phyloP scores from a whole-genome alignment of 805 yeast genomes.

The Starmerella powellii region DNA sequence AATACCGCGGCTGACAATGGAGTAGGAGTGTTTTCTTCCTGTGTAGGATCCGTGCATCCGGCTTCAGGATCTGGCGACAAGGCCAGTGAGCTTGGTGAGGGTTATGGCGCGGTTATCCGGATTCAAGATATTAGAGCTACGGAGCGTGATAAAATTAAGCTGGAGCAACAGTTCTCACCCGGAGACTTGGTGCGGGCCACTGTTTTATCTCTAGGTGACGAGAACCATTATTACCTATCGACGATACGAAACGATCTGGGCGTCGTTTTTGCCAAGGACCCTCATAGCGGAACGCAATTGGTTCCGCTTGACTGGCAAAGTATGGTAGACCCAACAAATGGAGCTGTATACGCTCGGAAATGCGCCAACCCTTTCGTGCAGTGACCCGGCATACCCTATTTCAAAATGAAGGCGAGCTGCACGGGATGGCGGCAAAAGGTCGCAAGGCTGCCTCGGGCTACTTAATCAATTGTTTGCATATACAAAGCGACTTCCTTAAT shows the following conservation, averaged over 20 bases:
- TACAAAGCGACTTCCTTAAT: too few species aligned
- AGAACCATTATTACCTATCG: constrained; percentile 73
- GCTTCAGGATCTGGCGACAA: constrained; percentile 33
- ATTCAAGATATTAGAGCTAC: constrained; percentile 83
- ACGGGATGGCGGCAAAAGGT: too few species aligned
- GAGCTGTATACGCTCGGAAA: constrained; percentile 65
- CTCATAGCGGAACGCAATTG: constrained; percentile 61
- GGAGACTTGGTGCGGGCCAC: constrained; percentile 85
- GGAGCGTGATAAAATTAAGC: constrained; percentile 75
- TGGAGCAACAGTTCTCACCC: constrained; percentile 69
- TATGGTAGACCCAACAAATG: constrained; percentile 70
- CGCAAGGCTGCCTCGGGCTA: too few species aligned
- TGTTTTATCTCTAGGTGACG: constrained; percentile 81
- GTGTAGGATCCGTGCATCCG: constrained; percentile 25
- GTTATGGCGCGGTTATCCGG: constrained; percentile 74
- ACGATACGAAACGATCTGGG: constrained; percentile 90
- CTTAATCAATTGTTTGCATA: too few species aligned
- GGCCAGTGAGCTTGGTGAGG: constrained; percentile 50
- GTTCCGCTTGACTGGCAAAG: constrained; percentile 92
- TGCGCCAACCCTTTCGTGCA: constrained; percentile 69
- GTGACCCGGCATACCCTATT: constrained; percentile 24
- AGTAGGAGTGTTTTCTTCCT: constrained; percentile 43
- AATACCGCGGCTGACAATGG: constrained; percentile 50
- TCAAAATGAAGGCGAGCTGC: too few species aligned
- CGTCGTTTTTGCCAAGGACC: constrained; percentile 72